Evolutionary conservation across 2,329 filamentous ascomycete species (phyloP).

Genomic region (Celoporthe dispersa): DNA sequence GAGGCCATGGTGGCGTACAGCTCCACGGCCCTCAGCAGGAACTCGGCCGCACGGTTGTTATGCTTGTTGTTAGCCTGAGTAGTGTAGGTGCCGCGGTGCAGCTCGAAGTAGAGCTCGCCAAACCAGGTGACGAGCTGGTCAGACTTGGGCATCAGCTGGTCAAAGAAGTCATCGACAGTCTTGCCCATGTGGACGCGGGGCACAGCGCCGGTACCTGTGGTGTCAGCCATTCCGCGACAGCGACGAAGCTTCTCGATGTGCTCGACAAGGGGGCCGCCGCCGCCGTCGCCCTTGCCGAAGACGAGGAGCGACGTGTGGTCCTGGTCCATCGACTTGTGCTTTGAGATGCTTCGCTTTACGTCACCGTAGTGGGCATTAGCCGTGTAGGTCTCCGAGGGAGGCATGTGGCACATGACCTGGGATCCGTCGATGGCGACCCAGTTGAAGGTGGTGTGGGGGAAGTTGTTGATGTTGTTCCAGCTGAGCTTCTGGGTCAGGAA

Average conservation of each 20-base stretch:
- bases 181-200: conserved; percentile 88
- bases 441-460: conserved; percentile 98
- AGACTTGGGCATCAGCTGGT: conserved; percentile 78
- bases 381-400: conserved; percentile 93
- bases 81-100: conserved; percentile 96
- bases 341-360: conserved; percentile 82
- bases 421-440: conserved; percentile 96
- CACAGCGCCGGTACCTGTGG: conserved; percentile 67
- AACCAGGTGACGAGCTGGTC: conserved; percentile 91
- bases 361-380: conserved; percentile 94
- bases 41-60: conserved; percentile 87
- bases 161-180: conserved; percentile 94
- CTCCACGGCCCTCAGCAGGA: conserved; percentile 85
- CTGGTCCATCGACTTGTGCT: conserved; percentile 95
- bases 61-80: conserved; percentile 97
- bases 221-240: conserved; percentile 90
- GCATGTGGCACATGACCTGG: conserved; percentile 98
- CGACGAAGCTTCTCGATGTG: conserved; percentile 94
- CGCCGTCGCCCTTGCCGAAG: conserved; percentile 96
- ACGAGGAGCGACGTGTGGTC: conserved; percentile 89
- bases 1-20: conserved; percentile 85
- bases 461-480: conserved; percentile 99
- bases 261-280: conserved; percentile 91
- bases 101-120: conserved; percentile 95
- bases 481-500: conserved; percentile 99